phyloP scores from a whole-genome alignment of 139 green algal species.

The Penium margaritaceum region DNA sequence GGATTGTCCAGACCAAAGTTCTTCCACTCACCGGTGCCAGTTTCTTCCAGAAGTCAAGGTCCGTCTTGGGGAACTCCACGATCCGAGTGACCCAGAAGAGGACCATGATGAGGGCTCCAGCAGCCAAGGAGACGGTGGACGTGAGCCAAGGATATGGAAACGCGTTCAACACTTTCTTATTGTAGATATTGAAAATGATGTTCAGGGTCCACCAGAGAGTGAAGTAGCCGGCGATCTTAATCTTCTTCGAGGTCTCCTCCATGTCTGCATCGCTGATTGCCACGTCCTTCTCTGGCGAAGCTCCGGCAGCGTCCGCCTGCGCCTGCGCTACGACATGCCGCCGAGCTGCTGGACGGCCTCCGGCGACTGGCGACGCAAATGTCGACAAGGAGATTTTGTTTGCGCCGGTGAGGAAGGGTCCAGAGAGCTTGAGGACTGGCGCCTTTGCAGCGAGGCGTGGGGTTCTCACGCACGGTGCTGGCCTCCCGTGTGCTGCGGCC shows the following conservation, averaged over 20 bases:
- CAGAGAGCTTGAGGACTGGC: no score
- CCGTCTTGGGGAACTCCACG: constrained; percentile 17
- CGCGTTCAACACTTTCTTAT: constrained; percentile 44
- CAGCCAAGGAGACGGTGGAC: constrained; percentile 35
- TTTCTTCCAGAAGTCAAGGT: constrained; percentile 36
- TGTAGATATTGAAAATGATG: constrained; percentile 93
- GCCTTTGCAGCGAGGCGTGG: no score
- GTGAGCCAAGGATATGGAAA: constrained; percentile 45
- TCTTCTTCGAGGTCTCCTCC: constrained; percentile 16
- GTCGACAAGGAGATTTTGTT: no score
- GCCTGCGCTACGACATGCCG: background rate
- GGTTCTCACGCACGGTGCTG: no score
- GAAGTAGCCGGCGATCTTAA: constrained; percentile 70
- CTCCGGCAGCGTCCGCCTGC: background rate
- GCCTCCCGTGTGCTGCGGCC: no score
- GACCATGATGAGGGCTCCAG: constrained; percentile 35
- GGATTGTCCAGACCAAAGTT: no score
- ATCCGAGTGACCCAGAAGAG: constrained; percentile 25
- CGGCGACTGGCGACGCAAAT: no score
- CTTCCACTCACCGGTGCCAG: no score
- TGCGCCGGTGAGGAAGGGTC: no score
- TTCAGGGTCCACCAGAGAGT: constrained; percentile 83
- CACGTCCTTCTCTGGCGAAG: background rate
- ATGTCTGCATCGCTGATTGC: constrained; percentile 6
- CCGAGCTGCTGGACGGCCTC: no score